These are phyloP conservation scores for Naganishia vishniacii DNA, from an alignment of 768 basidiomycete species.

Conservation along the genomic window DNA sequence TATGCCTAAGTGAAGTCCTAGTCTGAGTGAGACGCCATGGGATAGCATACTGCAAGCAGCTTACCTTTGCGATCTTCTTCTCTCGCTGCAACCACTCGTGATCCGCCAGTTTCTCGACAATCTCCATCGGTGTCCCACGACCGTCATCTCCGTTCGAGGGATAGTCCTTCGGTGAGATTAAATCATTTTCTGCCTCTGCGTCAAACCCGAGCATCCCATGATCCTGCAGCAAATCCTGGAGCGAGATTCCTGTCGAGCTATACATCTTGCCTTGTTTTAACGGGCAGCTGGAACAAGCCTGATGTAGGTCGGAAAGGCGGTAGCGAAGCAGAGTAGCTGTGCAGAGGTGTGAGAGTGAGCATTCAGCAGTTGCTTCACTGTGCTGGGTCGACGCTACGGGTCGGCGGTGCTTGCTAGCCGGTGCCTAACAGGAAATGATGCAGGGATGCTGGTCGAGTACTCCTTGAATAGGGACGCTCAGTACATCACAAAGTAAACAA, in stretches of 20 bases:
- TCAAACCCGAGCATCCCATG: slow-evolving; percentile 7
- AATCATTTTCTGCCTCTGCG: slow-evolving; percentile 2
- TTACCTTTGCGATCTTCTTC: slow-evolving; percentile 7
- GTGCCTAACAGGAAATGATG: too few species aligned
- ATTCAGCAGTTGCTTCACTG: too few species aligned
- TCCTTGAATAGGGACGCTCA: too few species aligned
- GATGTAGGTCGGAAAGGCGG: too few species aligned
- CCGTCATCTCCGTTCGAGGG: not conserved
- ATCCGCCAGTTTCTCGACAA: not conserved
- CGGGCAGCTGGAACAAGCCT: too few species aligned
- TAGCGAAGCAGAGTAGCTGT: not conserved
- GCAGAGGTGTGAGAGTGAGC: not conserved
- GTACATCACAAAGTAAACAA: too few species aligned
- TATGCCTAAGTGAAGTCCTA: not conserved
- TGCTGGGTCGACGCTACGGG: too few species aligned
- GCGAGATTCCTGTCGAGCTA: not conserved
- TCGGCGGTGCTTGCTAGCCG: too few species aligned
- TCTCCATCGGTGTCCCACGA: not conserved
- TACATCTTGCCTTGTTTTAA: not conserved
- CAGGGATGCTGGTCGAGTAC: too few species aligned
- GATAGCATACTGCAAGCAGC: too few species aligned
- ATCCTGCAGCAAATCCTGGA: slow-evolving; percentile 1
- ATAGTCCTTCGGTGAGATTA: not conserved
- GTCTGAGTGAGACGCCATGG: too few species aligned
- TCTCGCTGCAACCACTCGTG: slow-evolving; percentile 6